phyloP scores from a whole-genome alignment of 441 rosid species.

The Isatis lusitanica region DNA sequence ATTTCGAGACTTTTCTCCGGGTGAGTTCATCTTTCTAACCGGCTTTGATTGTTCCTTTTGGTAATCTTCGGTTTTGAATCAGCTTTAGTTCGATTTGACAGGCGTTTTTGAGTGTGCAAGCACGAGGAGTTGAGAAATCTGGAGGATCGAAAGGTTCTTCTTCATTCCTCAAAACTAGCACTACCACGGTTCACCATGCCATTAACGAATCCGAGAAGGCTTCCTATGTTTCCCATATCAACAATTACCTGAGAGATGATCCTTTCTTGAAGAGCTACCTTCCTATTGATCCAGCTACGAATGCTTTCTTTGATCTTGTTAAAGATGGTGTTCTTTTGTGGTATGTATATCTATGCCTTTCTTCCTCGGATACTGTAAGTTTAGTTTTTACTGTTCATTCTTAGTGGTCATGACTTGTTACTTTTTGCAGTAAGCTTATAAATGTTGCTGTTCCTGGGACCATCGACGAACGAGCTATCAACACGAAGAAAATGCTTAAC shows the following conservation, averaged over 20 bases:
- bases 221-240: constrained; percentile 91
- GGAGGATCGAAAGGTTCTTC: constrained; percentile 59
- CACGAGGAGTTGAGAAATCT: constrained; percentile 59
- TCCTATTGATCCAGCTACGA: constrained; percentile 79
- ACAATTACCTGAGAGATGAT: constrained; percentile 80
- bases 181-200: constrained; percentile 89
- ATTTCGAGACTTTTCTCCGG: constrained; percentile 87
- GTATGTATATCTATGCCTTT: constrained; percentile 50
- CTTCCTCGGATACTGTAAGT: background rate
- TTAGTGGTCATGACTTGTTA: constrained; percentile 27
- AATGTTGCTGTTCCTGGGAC: constrained; percentile 98
- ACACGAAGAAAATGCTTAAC: constrained; percentile 76
- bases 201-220: constrained; percentile 88
- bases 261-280: constrained; percentile 76
- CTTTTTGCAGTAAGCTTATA: constrained; percentile 86
- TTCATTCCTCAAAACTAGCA: constrained; percentile 81
- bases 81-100: constrained; percentile 1
- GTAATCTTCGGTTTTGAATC: constrained; percentile 15
- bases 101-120: constrained; percentile 80
- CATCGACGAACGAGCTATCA: constrained; percentile 97
- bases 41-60: background rate
- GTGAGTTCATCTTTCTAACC: constrained; percentile 45
- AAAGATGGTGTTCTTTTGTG: constrained; percentile 98
- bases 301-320: constrained; percentile 83
- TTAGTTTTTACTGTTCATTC: no score